Base-by-base conservation (phyloP, 805 yeast genomes). In the Vanderwaltozyma tropicalis region DNA sequence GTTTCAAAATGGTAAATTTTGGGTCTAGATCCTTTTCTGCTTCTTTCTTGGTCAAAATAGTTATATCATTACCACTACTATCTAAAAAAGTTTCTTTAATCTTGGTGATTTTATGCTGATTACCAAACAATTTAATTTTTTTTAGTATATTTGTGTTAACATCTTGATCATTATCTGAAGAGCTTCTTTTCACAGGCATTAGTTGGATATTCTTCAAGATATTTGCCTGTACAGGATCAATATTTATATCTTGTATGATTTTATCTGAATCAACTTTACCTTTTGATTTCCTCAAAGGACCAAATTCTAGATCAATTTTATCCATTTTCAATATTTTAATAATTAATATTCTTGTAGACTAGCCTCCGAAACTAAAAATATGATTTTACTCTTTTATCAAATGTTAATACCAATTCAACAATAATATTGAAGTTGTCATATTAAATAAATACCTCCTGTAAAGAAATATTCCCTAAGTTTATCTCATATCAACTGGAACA, bases 301-400 rank as follows among this genome's bases (percentile, higher is more conserved):
- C 50, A 44, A 57, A 55, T 19, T 57, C 62, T 6, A 42, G 27
- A 31, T 55, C 55, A 16, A 49, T 21, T 15, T 39, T 32, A 11
- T 45, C 45, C 50, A 46, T 49, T n/a, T 21, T 14, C n/a, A n/a
- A n/a, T n/a, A 4, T 8, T 31, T 3, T 10, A 22, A 7, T 22
- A 15, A 21, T 5, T 22, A 3, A 13, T 20, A 7, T 14, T 14
- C 24, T 10, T 10, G n/a, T 17, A 22, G 19, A 28, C 6, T n/a
- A 16, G 19, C n/a, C n/a, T n/a, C n/a, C n/a, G n/a, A n/a, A n/a
- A n/a, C n/a, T n/a, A n/a, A n/a, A n/a, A n/a, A n/a, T n/a, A n/a
- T n/a, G n/a, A n/a, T n/a, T n/a, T n/a, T n/a, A n/a, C n/a, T n/a
- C n/a, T n/a, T n/a, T n/a, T n/a, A n/a, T n/a, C n/a, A n/a, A n/a